phyloP scores from a whole-genome alignment of 1,284 basidiomycete species.

The Sporisorium scitamineum region DNA sequence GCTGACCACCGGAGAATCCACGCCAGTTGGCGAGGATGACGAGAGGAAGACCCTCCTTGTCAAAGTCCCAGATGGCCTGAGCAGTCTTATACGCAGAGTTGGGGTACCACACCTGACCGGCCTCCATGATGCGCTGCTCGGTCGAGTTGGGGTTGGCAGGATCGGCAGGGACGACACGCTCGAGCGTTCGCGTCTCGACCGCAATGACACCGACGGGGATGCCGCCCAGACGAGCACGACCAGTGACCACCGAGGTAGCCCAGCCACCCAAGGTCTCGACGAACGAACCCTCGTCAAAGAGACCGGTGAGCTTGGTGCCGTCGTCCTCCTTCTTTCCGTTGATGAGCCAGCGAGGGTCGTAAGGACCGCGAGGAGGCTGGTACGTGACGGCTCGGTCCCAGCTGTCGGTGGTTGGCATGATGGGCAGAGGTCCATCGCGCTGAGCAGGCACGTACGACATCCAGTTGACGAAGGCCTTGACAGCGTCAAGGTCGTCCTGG shows the following conservation, averaged over 20 bases:
- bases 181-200: conserved; percentile 96
- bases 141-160: conserved; percentile 98
- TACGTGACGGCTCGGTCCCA: conserved; percentile 96
- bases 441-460: conserved; percentile 82
- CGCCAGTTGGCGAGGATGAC: conserved; percentile 99
- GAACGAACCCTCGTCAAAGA: conserved; percentile 97
- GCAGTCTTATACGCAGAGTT: conserved; percentile 99
- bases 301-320: conserved; percentile 75
- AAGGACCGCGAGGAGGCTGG: conserved; percentile 89
- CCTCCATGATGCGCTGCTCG: conserved; percentile 98
- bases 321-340: conserved; percentile 89
- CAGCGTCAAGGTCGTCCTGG: conserved; percentile 80
- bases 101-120: conserved; percentile 99
- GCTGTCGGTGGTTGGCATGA: conserved; percentile 65
- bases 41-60: conserved; percentile 93
- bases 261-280: conserved; percentile 81
- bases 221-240: conserved; percentile 93
- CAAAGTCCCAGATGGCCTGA: conserved; percentile 98
- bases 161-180: conserved; percentile 95
- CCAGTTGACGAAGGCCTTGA: conserved; percentile 78
- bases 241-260: conserved; percentile 74
- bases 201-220: conserved; percentile 98
- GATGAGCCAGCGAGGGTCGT: conserved; percentile 98
- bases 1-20: conserved; percentile 99
- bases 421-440: conserved; percentile 48